These are phyloP conservation scores for Alternaria hordeiaustralica DNA, from an alignment of 2,329 filamentous ascomycete species.

Conservation along the genomic window DNA sequence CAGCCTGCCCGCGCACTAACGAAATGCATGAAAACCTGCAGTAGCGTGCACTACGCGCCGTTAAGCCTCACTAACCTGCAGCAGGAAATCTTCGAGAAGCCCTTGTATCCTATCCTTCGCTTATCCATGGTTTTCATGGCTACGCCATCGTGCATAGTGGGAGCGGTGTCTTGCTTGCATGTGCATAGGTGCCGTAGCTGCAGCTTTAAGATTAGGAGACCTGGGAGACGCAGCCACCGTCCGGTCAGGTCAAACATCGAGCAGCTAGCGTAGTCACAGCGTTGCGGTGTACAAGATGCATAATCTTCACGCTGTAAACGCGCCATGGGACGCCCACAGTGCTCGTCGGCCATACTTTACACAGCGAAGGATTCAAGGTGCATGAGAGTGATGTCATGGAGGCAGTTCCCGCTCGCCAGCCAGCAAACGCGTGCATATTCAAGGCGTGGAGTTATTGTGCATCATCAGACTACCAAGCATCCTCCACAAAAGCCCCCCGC, in stretches of 20 bases:
- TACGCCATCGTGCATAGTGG: constrained; percentile 10
- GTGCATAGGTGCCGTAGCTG: constrained; percentile 4
- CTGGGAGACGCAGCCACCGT: constrained; percentile 1
- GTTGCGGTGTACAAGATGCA: constrained; percentile 8
- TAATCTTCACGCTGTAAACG: constrained; percentile 1
- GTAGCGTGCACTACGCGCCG: constrained; percentile 13
- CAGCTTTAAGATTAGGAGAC: not conserved
- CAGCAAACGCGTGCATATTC: constrained; percentile 1
- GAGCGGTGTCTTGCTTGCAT: constrained; percentile 12
- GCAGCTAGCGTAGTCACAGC: not conserved
- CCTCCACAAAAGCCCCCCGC: not conserved
- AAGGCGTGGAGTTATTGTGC: constrained; percentile 1
- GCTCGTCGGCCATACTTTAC: constrained; percentile 1
- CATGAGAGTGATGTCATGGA: constrained; percentile 10
- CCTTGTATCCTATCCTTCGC: constrained; percentile 1
- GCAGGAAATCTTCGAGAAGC: constrained; percentile 12
- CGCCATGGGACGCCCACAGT: not conserved
- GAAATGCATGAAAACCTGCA: constrained; percentile 14
- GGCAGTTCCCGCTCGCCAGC: not conserved
- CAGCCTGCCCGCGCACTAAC: constrained; percentile 6
- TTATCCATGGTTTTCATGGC: not conserved
- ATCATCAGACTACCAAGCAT: constrained; percentile 2
- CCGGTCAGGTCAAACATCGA: constrained; percentile 8
- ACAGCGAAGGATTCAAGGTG: not conserved
- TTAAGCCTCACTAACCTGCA: constrained; percentile 13